Evolutionary conservation across 148 eudicot species (phyloP), one percentile per base, ranked within the genome.

Genomic region (Dysphania ambrosioides): DNA sequence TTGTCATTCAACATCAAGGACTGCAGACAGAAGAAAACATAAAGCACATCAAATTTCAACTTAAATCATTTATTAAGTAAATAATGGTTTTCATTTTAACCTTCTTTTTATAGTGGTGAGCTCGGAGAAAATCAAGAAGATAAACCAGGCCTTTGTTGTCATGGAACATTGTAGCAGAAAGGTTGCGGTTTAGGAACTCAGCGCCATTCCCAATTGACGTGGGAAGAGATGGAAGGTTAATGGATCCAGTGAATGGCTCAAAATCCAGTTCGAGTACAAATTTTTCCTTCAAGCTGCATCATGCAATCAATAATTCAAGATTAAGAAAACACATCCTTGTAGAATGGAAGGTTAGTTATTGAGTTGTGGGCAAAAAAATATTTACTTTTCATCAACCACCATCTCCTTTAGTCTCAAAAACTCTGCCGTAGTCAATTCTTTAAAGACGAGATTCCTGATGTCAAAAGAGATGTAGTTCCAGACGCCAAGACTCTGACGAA

Each of bases 101-200:
- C 97, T 85, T 87, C 75, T 87, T 91, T 86, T 95, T 92, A 88
- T 92, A 86, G 82, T 95, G 76, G 78, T 95, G 96, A 63, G 38
- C 77, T 13, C 89, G 82, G 64, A 95, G 97, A 65, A 92, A 95
- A 63, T 90, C 93, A 65, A 95, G 90, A 66, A 95, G 90, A 59
- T 93, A 92, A 26, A 74, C 77, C 94, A 95, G 82, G 90, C 89
- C 92, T 51, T 90, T 96, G 83, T 85, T 89, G 88, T 88, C 97
- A 81, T 90, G 97, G 78, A 92, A 95, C 99, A 95, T 88, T 79
- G 90, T 95, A 24, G 99, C 97, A 36, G 99, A 92, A 68, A 95
- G 97, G 58, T 89, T 93, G 77, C 99, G 79, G 82, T 90, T 92
- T 34, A 95, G 92, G 75, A 92, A 92, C 89, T 92, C 99, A 44